phyloP scores from a whole-genome alignment of 805 yeast genomes.

The Teunomyces barrocoloradensis region DNA sequence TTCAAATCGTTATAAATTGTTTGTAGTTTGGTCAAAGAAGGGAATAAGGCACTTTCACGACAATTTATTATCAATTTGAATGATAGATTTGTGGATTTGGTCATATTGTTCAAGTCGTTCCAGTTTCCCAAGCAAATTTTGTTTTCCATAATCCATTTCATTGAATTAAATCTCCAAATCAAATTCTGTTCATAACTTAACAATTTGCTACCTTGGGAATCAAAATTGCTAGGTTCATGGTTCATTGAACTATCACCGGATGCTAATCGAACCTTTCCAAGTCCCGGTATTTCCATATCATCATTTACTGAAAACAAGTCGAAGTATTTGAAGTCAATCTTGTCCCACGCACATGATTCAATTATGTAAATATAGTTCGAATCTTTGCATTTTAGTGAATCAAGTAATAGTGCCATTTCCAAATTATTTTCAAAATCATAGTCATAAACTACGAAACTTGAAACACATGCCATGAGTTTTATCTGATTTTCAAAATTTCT shows the following conservation, averaged over 20 bases:
- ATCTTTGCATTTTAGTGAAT: conserved; percentile 14
- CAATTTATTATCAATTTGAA: conserved; percentile 19
- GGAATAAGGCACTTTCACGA: conserved; percentile 19
- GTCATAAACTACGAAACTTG: conserved; percentile 32
- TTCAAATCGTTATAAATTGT: conserved; percentile 11
- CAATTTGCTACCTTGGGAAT: conserved; percentile 14
- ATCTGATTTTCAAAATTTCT: conserved; percentile 31
- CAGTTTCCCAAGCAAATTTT: conserved; percentile 32
- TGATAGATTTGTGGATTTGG: conserved; percentile 4
- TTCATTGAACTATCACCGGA: neutral
- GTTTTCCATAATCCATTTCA: conserved; percentile 24
- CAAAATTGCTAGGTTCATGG: neutral
- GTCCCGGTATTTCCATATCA: neutral
- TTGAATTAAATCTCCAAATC: conserved; percentile 31
- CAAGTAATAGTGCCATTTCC: conserved; percentile 12
- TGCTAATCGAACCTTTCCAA: neutral
- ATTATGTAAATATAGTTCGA: conserved; percentile 19
- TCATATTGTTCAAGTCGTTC: conserved; percentile 25
- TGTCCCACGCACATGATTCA: conserved; percentile 10
- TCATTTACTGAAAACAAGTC: neutral
- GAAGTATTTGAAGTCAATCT: conserved; percentile 1
- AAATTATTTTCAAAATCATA: conserved; percentile 12
- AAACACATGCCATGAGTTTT: conserved; percentile 30
- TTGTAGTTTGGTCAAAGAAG: conserved; percentile 11
- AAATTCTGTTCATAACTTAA: conserved; percentile 33